Conservation (phyloP, 345 rosid species). For the Eucalyptus grandis region DNA sequence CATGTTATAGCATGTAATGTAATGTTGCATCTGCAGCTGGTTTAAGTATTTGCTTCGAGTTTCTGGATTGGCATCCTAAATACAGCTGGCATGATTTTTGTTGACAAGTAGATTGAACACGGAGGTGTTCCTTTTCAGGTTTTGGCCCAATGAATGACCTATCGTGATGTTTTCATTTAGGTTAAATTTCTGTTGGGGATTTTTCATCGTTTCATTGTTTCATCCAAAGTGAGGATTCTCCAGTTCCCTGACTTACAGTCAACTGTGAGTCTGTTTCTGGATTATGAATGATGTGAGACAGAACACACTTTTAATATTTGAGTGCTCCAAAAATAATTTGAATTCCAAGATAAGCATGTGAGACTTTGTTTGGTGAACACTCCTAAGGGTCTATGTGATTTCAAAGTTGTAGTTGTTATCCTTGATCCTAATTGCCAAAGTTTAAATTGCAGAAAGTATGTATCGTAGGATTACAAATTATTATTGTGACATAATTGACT, state of each 20-base stretch:
- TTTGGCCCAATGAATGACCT: background rate
- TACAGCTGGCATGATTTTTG: background rate
- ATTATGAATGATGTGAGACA: background rate
- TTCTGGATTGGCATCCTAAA: background rate
- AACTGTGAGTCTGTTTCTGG: background rate
- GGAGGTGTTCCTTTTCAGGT: background rate
- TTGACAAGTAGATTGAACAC: background rate
- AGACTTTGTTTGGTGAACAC: background rate
- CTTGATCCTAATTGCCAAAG: background rate
- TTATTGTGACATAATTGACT: background rate
- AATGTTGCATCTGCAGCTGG: background rate
- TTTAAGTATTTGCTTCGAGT: background rate
- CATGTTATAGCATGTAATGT: background rate
- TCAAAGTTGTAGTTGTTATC: background rate
- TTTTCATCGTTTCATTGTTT: background rate
- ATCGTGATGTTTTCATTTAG: background rate
- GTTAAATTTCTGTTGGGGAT: background rate
- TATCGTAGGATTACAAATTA: background rate
- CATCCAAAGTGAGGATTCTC: background rate
- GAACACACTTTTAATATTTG: background rate
- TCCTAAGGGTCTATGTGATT: background rate
- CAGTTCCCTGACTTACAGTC: background rate
- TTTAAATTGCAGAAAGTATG: background rate
- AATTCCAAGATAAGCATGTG: background rate
- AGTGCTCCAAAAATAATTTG: background rate